Percentiles rank a stretch among this genome's conserved stretches.
phyloP scores from a whole-genome alignment of 768 basidiomycete genomes.

The Lepiota brunneoincarnata region DNA sequence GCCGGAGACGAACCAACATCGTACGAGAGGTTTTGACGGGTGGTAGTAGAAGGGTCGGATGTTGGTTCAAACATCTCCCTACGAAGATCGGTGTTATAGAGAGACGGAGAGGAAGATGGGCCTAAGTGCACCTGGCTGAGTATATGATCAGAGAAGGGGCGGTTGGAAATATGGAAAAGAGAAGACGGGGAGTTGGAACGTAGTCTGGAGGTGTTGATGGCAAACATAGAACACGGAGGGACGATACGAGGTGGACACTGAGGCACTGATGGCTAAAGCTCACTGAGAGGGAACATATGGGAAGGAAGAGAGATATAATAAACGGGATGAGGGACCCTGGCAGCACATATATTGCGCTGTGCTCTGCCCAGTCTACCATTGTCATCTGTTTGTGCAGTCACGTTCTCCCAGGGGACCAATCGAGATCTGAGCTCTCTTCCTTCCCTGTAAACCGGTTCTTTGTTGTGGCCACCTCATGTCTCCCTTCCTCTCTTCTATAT shows the following conservation, averaged over 20 bases:
- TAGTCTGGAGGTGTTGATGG: no score
- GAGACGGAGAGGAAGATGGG: background rate
- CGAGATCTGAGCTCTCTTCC: background rate
- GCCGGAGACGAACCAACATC: slow-evolving; percentile 3
- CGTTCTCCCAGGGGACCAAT: slow-evolving; percentile 15
- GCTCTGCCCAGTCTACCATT: background rate
- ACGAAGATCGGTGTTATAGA: background rate
- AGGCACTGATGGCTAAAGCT: background rate
- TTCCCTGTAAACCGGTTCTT: background rate
- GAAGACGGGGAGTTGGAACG: background rate
- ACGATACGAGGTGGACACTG: background rate
- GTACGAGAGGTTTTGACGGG: background rate
- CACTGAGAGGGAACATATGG: background rate
- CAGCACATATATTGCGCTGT: slow-evolving; percentile 5
- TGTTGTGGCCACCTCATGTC: background rate
- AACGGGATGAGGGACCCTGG: background rate
- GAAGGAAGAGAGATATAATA: background rate
- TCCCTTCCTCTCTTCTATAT: no score
- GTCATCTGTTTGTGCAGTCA: slow-evolving; percentile 19
- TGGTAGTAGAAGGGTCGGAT: background rate
- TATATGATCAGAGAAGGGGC: no score
- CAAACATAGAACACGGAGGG: no score
- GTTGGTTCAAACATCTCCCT: background rate
- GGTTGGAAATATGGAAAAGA: background rate
- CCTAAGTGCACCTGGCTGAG: background rate